These are phyloP conservation scores for Suillus cothurnatus DNA, from an alignment of 768 basidiomycete species.

Conservation along the genomic window DNA sequence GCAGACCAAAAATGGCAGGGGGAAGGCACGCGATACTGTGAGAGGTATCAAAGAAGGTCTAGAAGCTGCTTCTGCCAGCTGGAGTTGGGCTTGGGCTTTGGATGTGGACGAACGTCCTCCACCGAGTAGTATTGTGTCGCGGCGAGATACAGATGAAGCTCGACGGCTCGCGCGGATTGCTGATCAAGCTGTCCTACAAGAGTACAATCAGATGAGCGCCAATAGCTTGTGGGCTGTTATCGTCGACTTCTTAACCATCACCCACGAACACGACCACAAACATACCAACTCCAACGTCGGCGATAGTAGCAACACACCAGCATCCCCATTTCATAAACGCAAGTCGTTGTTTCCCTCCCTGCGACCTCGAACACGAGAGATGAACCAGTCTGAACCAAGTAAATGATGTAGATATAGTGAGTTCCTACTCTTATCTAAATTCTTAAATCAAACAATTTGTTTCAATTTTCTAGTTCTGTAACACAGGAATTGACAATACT, in stretches of 20 bases:
- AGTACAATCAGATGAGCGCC: conserved; percentile 57
- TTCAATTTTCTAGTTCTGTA: not conserved
- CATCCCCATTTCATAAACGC: conserved; percentile 22
- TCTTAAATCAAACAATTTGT: not conserved
- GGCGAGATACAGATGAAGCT: conserved; percentile 85
- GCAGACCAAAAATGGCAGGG: conserved; percentile 21
- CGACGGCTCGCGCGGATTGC: conserved; percentile 71
- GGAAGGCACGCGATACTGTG: conserved; percentile 22
- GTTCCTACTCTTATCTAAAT: not conserved
- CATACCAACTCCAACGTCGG: conserved; percentile 19
- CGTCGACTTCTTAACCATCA: conserved; percentile 60
- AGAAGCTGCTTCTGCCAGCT: conserved; percentile 53
- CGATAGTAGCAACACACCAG: not conserved
- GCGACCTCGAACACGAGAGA: conserved; percentile 11
- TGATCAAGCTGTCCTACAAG: conserved; percentile 63
- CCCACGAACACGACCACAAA: conserved; percentile 46
- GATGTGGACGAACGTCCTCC: conserved; percentile 83
- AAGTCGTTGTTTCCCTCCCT: conserved; percentile 30
- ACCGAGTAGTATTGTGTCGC: conserved; percentile 87
- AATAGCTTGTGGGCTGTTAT: conserved; percentile 76
- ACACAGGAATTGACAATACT: not conserved
- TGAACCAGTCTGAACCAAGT: not conserved
- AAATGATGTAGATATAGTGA: not conserved
- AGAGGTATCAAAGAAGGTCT: conserved; percentile 30
- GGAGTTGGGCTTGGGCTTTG: conserved; percentile 87